Evolutionary conservation across 805 yeast species (phyloP), one percentile per base, ranked within the genome.

Genomic region (Candida boleticola): DNA sequence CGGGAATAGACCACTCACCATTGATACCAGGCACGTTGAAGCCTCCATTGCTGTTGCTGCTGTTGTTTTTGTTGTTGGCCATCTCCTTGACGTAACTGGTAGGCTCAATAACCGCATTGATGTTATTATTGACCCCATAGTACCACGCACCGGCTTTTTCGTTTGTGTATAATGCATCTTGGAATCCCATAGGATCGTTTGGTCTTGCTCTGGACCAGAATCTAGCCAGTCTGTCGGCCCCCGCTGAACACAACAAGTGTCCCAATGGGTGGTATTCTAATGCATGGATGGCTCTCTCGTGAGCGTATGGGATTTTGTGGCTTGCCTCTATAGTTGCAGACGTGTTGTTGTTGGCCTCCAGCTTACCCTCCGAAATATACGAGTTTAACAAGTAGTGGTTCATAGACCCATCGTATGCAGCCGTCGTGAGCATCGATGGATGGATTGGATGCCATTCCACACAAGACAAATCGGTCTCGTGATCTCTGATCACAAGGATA

Each of bases 141-240:
- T 71, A 71, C 76, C 76, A 70, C 10, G 75, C 74, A 11, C 75
- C 76, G 34, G 57, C 60, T 49, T 71, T 70, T 26, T 71, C 73
- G 50, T 71, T 67, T 10, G 88, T 83, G 63, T 89, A 89, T 43
- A 88, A 81, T 13, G 88, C 85, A 60, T 88, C 96, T 49, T 82
- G 79, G 66, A 80, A 89, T 2, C 87, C 85, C 56, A 77, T 78
- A 0, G 88, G 85, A 66, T 93, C 99, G 51, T 83, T 84, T 1
- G 97, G 97, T 57, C 95, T 74, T 1, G 95, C 85, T 39, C 99
- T 73, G 23, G 90, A 81, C 99, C 99, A 93, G 64, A 95, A 87
- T 42, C 97, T 68, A 19, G 95, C 87, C 4, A 95, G 81, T 57
- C 93, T 79, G 62, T 93, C 99, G 43, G 93, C 89, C 16, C 97